Conservation (phyloP, 2,329 filamentous ascomycete species). For the Juglanconis oblonga region DNA sequence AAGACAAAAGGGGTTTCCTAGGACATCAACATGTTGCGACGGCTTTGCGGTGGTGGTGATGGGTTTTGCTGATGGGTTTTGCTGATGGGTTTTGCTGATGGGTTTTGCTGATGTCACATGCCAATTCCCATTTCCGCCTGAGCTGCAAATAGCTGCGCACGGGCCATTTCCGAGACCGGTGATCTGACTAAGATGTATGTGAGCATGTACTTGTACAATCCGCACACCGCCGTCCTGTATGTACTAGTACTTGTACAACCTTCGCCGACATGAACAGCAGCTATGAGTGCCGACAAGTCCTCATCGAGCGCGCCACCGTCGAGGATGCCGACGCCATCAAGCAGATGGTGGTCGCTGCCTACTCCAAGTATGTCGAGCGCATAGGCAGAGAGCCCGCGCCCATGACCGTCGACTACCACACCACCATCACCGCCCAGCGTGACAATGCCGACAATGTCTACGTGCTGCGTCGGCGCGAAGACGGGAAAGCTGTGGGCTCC, state of each 20-base stretch:
- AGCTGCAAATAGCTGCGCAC: neutral
- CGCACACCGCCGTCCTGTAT: no score
- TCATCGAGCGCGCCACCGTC: neutral
- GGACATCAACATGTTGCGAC: no score
- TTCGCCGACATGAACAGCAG: neutral
- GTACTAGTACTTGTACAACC: no score
- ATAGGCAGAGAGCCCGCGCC: constrained; percentile 34
- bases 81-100: no score
- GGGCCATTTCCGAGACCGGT: neutral
- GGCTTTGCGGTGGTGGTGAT: no score
- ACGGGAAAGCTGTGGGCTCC: constrained; percentile 25
- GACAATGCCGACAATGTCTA: constrained; percentile 22
- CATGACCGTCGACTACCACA: constrained; percentile 32
- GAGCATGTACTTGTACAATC: no score
- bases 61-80: constrained; percentile 22
- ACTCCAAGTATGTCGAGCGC: constrained; percentile 32
- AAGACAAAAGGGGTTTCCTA: no score
- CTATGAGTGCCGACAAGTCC: no score
- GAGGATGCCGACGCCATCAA: constrained; percentile 29
- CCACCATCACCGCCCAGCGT: constrained; percentile 21
- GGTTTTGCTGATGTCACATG: constrained; percentile 26
- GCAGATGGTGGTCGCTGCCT: constrained; percentile 28
- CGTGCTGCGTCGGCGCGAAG: constrained; percentile 19
- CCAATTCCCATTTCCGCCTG: constrained; percentile 10
- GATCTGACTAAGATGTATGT: neutral